A percentile compares a stretch with the other conserved stretches of the same genome.
These are phyloP conservation scores for Yamadazyma taylorii DNA, from an alignment of 1,139 yeast species.

Conservation along the genomic window DNA sequence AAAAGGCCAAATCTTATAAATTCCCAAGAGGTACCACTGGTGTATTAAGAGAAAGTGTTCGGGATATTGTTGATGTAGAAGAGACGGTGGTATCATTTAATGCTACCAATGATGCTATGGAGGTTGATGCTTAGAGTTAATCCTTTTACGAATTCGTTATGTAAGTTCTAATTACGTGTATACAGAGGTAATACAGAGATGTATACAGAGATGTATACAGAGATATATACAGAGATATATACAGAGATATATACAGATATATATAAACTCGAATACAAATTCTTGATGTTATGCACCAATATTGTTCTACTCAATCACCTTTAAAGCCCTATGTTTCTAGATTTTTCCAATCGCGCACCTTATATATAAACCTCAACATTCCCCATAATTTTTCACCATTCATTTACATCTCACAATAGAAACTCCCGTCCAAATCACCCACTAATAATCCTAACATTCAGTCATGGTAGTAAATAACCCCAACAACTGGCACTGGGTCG, in stretches of 20 bases:
- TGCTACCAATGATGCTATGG: slow-evolving; percentile 57
- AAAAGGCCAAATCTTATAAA: slow-evolving; percentile 78
- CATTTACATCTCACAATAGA: too few species aligned
- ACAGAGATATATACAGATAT: too few species aligned
- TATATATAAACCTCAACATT: slow-evolving; percentile 1
- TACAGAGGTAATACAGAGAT: too few species aligned
- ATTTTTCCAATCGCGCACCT: slow-evolving; percentile 14
- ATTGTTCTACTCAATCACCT: too few species aligned
- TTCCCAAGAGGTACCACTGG: slow-evolving; percentile 93
- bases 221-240: too few species aligned
- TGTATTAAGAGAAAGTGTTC: slow-evolving; percentile 63
- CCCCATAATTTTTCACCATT: slow-evolving; percentile 1
- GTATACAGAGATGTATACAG: too few species aligned
- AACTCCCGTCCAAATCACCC: too few species aligned
- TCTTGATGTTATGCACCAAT: too few species aligned
- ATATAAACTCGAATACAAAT: too few species aligned
- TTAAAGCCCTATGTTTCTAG: slow-evolving; percentile 14
- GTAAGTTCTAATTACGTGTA: too few species aligned
- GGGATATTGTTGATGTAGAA: slow-evolving; percentile 67
- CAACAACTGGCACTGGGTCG: slow-evolving; percentile 92
- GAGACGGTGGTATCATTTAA: slow-evolving; percentile 55
- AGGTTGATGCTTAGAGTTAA: slow-evolving; percentile 61
- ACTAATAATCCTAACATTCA: too few species aligned
- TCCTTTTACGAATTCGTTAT: too few species aligned
- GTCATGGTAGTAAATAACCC: slow-evolving; percentile 52